Percentiles rank a stretch among this genome's conserved stretches.
Conservation (phyloP, 768 basidiomycete genomes). For the Leccinum subtestaceum region DNA sequence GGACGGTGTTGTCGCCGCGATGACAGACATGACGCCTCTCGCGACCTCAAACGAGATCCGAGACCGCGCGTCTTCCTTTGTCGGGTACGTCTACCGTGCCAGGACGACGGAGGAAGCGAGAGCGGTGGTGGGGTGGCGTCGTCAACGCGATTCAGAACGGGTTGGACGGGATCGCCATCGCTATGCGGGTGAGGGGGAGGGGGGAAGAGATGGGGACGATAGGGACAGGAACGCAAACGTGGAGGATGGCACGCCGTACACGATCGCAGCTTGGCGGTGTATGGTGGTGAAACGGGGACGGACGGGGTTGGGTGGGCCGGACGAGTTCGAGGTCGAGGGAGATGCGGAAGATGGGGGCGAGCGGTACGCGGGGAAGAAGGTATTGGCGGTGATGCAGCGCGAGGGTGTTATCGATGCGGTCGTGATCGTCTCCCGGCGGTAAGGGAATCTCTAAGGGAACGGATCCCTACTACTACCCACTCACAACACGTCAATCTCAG, state of each 20-base stretch:
- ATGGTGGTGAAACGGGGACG: constrained; percentile 66
- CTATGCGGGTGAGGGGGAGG: background rate
- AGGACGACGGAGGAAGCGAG: constrained; percentile 50
- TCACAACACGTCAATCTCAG: constrained; percentile 34
- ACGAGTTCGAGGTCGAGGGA: constrained; percentile 66
- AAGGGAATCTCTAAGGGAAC: background rate
- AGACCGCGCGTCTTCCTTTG: constrained; percentile 71
- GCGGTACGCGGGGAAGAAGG: constrained; percentile 60
- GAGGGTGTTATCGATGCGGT: constrained; percentile 73
- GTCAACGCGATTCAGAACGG: background rate
- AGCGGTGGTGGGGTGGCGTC: constrained; percentile 31
- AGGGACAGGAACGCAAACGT: background rate
- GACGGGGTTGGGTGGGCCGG: constrained; percentile 65
- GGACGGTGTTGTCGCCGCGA: background rate
- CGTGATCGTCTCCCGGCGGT: constrained; percentile 80
- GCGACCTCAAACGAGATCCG: constrained; percentile 69
- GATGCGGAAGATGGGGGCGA: constrained; percentile 79
- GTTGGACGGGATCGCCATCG: background rate
- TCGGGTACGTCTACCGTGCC: constrained; percentile 61
- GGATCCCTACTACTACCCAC: background rate
- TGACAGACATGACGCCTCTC: background rate
- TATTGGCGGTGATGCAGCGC: constrained; percentile 67
- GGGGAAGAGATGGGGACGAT: background rate
- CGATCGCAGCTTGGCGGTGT: constrained; percentile 77
- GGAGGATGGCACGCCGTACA: constrained; percentile 40